Conservation (phyloP, 768 basidiomycete genomes). For the Flagelloscypha sp. region DNA sequence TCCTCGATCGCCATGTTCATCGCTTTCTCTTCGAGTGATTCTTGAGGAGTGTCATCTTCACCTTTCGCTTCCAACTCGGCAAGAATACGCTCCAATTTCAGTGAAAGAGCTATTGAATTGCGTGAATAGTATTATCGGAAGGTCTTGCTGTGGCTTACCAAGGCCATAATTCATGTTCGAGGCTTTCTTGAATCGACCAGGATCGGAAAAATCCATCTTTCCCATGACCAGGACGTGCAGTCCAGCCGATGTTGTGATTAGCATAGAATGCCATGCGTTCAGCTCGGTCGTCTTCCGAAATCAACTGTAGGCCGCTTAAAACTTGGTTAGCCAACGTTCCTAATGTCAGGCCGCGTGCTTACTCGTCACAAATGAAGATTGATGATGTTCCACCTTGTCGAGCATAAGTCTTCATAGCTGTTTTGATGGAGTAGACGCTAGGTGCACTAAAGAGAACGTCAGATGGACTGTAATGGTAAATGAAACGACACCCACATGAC, state of each 20-base stretch:
- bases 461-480: not conserved
- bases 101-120: constrained; percentile 35
- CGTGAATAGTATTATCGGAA: too few species aligned
- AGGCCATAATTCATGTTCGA: constrained; percentile 85
- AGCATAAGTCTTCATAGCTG: constrained; percentile 82
- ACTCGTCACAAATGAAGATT: constrained; percentile 79
- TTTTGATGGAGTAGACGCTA: constrained; percentile 65
- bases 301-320: constrained; percentile 66
- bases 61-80: constrained; percentile 26
- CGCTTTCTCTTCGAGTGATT: constrained; percentile 61
- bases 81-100: constrained; percentile 51
- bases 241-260: constrained; percentile 67
- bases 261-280: constrained; percentile 64
- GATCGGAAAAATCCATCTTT: constrained; percentile 47
- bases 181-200: constrained; percentile 91
- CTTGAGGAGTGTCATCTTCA: too few species aligned
- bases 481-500: constrained; percentile 48
- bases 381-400: constrained; percentile 73
- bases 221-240: constrained; percentile 67
- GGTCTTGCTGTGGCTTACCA: constrained; percentile 31
- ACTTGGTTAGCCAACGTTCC: too few species aligned
- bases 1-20: constrained; percentile 69
- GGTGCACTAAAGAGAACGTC: constrained; percentile 43
- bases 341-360: too few species aligned
- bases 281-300: constrained; percentile 50